Base-by-base conservation (phyloP, 768 basidiomycete genomes). In the Lactifluus piperatus region DNA sequence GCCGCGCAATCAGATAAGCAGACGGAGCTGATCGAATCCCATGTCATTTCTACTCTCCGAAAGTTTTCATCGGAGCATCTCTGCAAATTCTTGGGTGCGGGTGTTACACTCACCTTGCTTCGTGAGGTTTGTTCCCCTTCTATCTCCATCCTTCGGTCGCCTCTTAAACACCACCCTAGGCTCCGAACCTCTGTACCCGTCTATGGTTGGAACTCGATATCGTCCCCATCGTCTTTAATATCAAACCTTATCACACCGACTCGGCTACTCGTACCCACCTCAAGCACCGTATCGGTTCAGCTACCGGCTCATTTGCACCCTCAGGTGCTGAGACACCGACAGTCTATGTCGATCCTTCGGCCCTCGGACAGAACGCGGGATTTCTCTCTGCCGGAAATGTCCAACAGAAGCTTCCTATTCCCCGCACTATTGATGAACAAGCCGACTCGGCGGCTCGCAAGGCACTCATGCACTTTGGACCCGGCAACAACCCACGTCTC, bases 361-460 rank as follows among this genome's bases (percentile, higher is more conserved):
- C 59, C 65, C 85, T 60, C 64, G 73, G 45, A 76, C 44, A 47
- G n/a, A 34, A 34, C 67, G 52, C 68, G 66, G 26, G 68, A 64
- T 73, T 70, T 70, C 70, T 74, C 68, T 58, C 73, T 71, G 61
- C 80, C 56, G 69, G 76, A 3, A 79, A 77, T 29, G 75, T 81
- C 37, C 70, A 75, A 26, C 81, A 77, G 32, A 82, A 79, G 59
- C 75, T 91, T 18, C 88, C 88, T 26, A 85, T 90, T 55, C 79
- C 80, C 4, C 84, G 88, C 62, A 89, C 86, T 18, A 74, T 90
- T 18, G 88, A 89, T 62, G 88, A 91, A 66, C 90, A 91, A 71
- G 86, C 88, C 29, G 90, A 93, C 67, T 89, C 88, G 37, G 90
- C 88, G 5, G 90, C 85, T 34, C 85, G 90, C 69, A 92, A 92